A percentile compares a stretch with the other conserved stretches of the same genome.
Evolutionary conservation across 1,284 basidiomycete species (phyloP).

Genomic region (Irpex sp.): DNA sequence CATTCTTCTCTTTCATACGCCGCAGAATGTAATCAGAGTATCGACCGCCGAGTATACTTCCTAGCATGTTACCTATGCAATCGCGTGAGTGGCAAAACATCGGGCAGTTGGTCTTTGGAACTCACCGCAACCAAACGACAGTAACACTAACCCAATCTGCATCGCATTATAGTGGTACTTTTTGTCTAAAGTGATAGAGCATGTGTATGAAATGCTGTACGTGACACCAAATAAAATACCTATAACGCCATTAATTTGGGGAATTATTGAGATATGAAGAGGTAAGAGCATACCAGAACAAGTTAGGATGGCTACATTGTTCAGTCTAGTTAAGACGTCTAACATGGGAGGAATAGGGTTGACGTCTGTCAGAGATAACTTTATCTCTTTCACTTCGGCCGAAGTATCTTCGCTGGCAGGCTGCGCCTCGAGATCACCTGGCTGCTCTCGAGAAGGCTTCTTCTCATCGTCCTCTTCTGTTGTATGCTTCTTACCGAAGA

Average conservation of each 20-base stretch:
- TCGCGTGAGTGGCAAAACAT: neutral
- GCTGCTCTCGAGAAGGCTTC: neutral
- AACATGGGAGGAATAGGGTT: slow-evolving; percentile 67
- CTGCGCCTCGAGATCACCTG: neutral
- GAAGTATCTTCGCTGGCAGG: neutral
- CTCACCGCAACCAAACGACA: slow-evolving; percentile 71
- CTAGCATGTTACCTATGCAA: slow-evolving; percentile 55
- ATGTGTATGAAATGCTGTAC: slow-evolving; percentile 71
- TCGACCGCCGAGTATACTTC: slow-evolving; percentile 73
- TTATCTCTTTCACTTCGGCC: slow-evolving; percentile 36
- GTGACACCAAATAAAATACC: slow-evolving; percentile 73
- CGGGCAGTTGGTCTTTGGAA: neutral
- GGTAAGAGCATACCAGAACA: slow-evolving; percentile 55
- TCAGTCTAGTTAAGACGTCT: slow-evolving; percentile 53
- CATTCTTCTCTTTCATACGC: slow-evolving; percentile 54
- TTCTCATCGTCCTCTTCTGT: neutral
- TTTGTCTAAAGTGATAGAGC: slow-evolving; percentile 59
- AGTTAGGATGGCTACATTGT: slow-evolving; percentile 66
- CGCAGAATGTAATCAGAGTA: slow-evolving; percentile 69
- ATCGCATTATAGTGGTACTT: slow-evolving; percentile 71
- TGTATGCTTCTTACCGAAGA: neutral
- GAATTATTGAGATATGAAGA: neutral
- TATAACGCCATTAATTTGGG: slow-evolving; percentile 20
- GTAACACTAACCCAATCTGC: slow-evolving; percentile 70
- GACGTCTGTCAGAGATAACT: slow-evolving; percentile 63